These are phyloP conservation scores for Neodidymelliopsis sp. DNA, from an alignment of 2,329 filamentous ascomycete genomes.

Conservation along the genomic window DNA sequence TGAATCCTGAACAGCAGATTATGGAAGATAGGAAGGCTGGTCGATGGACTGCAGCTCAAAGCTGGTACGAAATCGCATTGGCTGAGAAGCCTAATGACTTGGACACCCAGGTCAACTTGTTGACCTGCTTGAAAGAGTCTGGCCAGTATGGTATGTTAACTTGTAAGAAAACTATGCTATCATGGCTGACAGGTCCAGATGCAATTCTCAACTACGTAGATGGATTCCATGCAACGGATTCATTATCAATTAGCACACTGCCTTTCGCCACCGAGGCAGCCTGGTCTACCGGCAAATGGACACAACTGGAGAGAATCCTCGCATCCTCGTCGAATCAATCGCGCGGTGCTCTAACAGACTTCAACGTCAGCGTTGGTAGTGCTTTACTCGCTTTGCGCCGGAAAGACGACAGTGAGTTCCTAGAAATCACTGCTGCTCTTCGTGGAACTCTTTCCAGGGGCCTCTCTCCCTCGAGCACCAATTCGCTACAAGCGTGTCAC, in stretches of 20 bases:
- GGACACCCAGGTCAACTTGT: constrained; percentile 80
- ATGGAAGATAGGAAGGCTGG: constrained; percentile 92
- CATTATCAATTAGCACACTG: constrained; percentile 61
- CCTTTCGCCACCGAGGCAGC: constrained; percentile 90
- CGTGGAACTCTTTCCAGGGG: constrained; percentile 75
- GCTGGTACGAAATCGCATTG: constrained; percentile 94
- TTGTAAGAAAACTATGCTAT: neutral
- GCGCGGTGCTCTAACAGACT: constrained; percentile 63
- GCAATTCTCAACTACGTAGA: constrained; percentile 87
- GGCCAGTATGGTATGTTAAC: constrained; percentile 79
- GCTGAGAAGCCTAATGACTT: constrained; percentile 78
- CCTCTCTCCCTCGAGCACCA: constrained; percentile 77
- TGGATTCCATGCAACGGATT: constrained; percentile 64
- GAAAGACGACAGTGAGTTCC: constrained; percentile 61
- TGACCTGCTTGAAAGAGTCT: constrained; percentile 92
- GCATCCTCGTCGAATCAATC: constrained; percentile 54
- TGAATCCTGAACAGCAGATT: constrained; percentile 94
- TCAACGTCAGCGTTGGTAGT: constrained; percentile 81
- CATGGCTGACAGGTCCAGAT: constrained; percentile 60
- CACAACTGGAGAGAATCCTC: constrained; percentile 71
- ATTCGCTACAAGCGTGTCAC: constrained; percentile 84
- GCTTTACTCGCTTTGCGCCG: constrained; percentile 68
- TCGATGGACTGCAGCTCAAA: constrained; percentile 92
- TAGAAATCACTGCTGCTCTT: constrained; percentile 66
- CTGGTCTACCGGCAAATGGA: constrained; percentile 88